phyloP scores from a whole-genome alignment of 2,329 filamentous ascomycete genomes.

The Diaporthe sp. region DNA sequence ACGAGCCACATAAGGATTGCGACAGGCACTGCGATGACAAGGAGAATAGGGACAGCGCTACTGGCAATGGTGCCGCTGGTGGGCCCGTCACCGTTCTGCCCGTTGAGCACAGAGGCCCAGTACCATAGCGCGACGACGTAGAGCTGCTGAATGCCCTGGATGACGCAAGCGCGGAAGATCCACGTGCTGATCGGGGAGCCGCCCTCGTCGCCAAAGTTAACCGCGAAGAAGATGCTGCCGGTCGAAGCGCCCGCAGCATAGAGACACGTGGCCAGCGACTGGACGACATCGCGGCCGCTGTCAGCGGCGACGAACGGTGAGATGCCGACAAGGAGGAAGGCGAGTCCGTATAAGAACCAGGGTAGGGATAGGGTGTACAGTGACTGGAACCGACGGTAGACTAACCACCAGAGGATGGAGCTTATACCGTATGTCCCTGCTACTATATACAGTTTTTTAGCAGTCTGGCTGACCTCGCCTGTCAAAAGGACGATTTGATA shows the following conservation, averaged over 20 bases:
- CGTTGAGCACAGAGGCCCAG: conserved; percentile 69
- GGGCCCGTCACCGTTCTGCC: conserved; percentile 52
- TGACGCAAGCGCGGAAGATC: conserved; percentile 75
- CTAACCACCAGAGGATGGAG: conserved; percentile 70
- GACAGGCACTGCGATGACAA: conserved; percentile 66
- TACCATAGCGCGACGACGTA: conserved; percentile 75
- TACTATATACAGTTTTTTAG: conserved; percentile 68
- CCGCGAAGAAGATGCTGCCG: conserved; percentile 72
- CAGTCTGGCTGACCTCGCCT: conserved; percentile 68
- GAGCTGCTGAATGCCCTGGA: conserved; percentile 74
- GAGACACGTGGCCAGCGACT: conserved; percentile 68
- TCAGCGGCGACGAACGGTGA: conserved; percentile 60
- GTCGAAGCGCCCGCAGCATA: conserved; percentile 72
- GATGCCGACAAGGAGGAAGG: conserved; percentile 70
- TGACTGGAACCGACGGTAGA: conserved; percentile 68
- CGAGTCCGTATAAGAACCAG: conserved; percentile 71
- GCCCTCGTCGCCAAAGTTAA: conserved; percentile 74
- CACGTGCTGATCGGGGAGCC: conserved; percentile 72
- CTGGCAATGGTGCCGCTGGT: conserved; percentile 49
- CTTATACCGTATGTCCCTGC: conserved; percentile 68
- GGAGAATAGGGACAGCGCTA: conserved; percentile 41
- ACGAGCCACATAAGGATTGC: conserved; percentile 66
- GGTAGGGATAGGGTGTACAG: conserved; percentile 67
- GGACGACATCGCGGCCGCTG: conserved; percentile 56
- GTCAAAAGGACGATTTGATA: conserved; percentile 76